Evolutionary conservation across 306 rosid genomes (phyloP), one percentile per base, ranked within the genome.

Genomic region (Begonia fuchsioides): DNA sequence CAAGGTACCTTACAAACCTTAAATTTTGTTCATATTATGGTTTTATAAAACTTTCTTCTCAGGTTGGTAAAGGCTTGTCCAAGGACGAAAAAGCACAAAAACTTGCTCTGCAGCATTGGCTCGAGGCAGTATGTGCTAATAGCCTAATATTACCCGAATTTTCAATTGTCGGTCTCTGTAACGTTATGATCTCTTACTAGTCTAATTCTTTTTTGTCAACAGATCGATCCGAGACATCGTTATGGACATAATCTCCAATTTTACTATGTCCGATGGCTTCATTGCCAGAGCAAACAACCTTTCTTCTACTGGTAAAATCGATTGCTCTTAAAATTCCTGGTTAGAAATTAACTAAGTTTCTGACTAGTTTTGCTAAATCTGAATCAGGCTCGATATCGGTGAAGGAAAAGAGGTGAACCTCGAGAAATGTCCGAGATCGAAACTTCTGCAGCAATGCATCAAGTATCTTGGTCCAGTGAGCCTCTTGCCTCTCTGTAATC

Each of bases 221-320:
- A 86, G 96, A 87, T 87, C 18, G 96, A 87, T 68, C 96, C 96
- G 38, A 69, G 96, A n/a, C 96, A 87, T 65, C 96, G 94, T 15
- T 87, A 87, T 38, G 94, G 94, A 15, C 96, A 87, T 41, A 87
- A 87, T 54, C 94, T 87, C 71, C 96, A 87, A 55, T 82, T 82
- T 58, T 87, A 82, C 54, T 87, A 87, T 38, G 75, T 69, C 17
- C 60, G 62, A 48, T 87, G 94, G 96, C 87, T 87, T 18, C 92
- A 74, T 8, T 79, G 94, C 57, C 76, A 82, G 39, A 79, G 94
- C 55, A 64, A 60, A 47, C 79, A 82, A 44, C 94, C 96, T 32
- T 87, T 87, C 74, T 87, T 87, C 75, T 87, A 79, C 50, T 87
- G 94, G 96, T 87, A 68, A 50, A 59, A 39, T 39, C 40, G 19